Base-by-base conservation (phyloP, 352 stramenopile genomes). In the Globisporangium polare region DNA sequence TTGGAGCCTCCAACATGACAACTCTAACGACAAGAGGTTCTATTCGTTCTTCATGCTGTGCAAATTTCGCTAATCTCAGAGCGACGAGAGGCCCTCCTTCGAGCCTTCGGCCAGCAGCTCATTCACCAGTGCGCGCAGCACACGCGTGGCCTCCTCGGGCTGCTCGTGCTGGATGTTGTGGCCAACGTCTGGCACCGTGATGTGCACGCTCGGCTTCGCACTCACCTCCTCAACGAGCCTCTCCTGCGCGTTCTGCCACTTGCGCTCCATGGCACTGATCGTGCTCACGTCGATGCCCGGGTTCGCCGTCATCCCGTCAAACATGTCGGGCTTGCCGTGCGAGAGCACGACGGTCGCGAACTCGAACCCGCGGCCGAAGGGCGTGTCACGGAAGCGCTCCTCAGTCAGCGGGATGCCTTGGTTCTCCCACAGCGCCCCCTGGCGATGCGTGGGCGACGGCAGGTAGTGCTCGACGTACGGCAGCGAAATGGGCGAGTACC, bases 151-250 rank as follows among this genome's bases (percentile, higher is more conserved):
- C 12, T 77, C 78, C 43, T 91, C 77, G 0, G 83, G 81, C 15
- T 89, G 74, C 35, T 93, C 83, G 37, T 93, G 83, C 42, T 85
- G 79, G 53, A 93, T 91, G 57, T 71, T 83, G 55, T 89, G 78
- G n/a, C 83, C 80, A 31, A 73, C 72, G 18, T 89, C 79, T 0
- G 67, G 65, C 17, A 89, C 67, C 15, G 84, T 61, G 18, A 85
- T 64, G 65, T 90, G 78, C 24, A 80, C 72, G 49, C 64, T 77
- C 13, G 71, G 49, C 6, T 63, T 65, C 39, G 50, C 54, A 46
- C 75, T 80, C 24, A 89, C 67, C 4, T 56, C 75, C 18, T 85
- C 67, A 7, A 76, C 78, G 26, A 91, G 63, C 53, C 70, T 71
- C 13, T 63, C 76, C 65, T 93, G 83, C 17, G 75, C 81, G 3